A percentile compares a stretch with the other conserved stretches of the same genome.
These are phyloP conservation scores for Musa acuminata DNA, from an alignment of 176 grass and related monocot species.

Conservation along the genomic window DNA sequence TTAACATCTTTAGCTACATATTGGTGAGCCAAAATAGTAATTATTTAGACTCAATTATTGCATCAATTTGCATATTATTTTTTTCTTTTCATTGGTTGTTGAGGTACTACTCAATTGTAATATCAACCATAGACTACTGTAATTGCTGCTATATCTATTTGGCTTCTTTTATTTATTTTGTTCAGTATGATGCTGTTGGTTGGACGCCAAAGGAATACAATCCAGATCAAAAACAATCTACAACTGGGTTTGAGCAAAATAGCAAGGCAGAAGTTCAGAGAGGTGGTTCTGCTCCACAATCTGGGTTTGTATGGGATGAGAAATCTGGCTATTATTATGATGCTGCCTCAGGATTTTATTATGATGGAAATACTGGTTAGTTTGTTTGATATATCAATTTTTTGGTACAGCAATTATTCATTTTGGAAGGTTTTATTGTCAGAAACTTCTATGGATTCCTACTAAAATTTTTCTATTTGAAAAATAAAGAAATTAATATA, in stretches of 20 bases:
- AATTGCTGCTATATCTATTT: background rate
- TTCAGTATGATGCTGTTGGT: constrained; percentile 87
- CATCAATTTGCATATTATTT: background rate
- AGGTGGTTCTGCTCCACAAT: constrained; percentile 43
- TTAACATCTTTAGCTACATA: background rate
- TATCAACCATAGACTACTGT: background rate
- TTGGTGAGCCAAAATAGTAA: background rate
- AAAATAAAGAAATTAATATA: background rate
- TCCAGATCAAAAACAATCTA: constrained; percentile 53
- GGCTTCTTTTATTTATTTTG: background rate
- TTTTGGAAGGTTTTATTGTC: background rate
- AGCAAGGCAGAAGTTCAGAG: constrained; percentile 31
- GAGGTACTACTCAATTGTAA: background rate
- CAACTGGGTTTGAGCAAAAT: constrained; percentile 24
- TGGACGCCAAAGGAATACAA: constrained; percentile 97
- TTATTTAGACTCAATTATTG: background rate
- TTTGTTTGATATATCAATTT: background rate
- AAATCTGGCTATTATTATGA: constrained; percentile 99
- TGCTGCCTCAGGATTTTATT: constrained; percentile 96
- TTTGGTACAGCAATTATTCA: background rate
- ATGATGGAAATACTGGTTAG: constrained; percentile 96
- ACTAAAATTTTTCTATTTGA: background rate
- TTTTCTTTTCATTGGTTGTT: background rate
- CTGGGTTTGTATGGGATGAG: constrained; percentile 98
- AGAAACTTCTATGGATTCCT: background rate